These are phyloP conservation scores for Populus nigra DNA, from an alignment of 345 rosid species.

Conservation along the genomic window DNA sequence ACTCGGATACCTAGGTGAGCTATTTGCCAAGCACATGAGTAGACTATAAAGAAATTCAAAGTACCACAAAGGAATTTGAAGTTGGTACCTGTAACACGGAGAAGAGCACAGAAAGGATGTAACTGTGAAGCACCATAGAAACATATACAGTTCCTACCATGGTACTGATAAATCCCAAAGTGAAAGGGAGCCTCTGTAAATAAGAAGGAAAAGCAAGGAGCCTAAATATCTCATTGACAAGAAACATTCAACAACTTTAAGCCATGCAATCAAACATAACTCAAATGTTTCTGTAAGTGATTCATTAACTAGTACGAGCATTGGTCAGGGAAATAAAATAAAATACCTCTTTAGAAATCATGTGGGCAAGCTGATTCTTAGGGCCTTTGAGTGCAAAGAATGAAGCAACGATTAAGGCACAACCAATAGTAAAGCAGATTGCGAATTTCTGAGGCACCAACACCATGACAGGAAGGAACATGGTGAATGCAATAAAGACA, in stretches of 20 bases:
- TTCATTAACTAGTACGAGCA: not conserved
- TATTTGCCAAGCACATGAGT: not conserved
- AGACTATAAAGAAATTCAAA: not conserved
- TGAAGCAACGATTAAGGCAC: conserved; percentile 75
- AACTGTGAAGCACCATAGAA: conserved; percentile 92
- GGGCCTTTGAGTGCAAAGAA: conserved; percentile 93
- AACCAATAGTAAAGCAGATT: conserved; percentile 85
- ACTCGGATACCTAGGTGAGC: not conserved
- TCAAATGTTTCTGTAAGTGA: not conserved
- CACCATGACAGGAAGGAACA: conserved; percentile 96
- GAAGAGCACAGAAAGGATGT: conserved; percentile 84
- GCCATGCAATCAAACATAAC: not conserved
- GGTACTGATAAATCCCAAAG: conserved; percentile 73
- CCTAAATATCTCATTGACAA: not conserved
- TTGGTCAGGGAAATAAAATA: too few relatives aligned
- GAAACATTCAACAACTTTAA: not conserved
- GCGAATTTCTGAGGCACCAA: conserved; percentile 94
- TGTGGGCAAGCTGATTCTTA: conserved; percentile 67
- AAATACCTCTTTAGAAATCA: conserved; percentile 85
- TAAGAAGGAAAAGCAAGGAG: conserved; percentile 7
- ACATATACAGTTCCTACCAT: conserved; percentile 91
- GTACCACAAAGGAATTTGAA: not conserved
- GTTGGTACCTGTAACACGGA: conserved; percentile 74
- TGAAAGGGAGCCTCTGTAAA: conserved; percentile 83
- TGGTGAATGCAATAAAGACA: conserved; percentile 75